phyloP scores from a whole-genome alignment of 2,329 filamentous ascomycete genomes.

The Basipetospora chlamydospora region DNA sequence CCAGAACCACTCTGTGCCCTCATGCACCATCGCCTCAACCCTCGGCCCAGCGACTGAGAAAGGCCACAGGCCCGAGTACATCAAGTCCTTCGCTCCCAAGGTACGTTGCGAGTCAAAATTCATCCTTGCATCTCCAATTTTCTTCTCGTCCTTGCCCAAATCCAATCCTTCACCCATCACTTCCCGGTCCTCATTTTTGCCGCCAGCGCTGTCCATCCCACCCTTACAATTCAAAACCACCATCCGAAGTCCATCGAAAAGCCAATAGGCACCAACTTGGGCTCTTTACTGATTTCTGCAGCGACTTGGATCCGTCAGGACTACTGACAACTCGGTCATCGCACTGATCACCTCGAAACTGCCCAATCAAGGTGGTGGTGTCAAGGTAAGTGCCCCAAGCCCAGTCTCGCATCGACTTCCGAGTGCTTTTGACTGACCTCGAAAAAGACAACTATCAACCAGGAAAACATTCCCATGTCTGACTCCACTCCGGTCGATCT shows the following conservation, averaged over 20 bases:
- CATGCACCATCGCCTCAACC: neutral
- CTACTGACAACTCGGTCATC: slow-evolving; percentile 27
- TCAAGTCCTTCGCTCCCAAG: neutral
- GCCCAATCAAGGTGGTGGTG: slow-evolving; percentile 32
- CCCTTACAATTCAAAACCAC: too few relatives aligned
- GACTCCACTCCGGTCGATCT: slow-evolving; percentile 48
- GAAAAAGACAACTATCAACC: slow-evolving; percentile 3
- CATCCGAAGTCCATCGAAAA: too few relatives aligned
- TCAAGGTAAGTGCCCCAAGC: slow-evolving; percentile 34
- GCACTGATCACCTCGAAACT: slow-evolving; percentile 38
- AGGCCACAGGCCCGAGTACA: neutral
- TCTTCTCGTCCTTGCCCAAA: too few relatives aligned
- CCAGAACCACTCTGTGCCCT: neutral
- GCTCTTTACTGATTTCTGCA: too few relatives aligned
- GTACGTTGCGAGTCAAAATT: too few relatives aligned
- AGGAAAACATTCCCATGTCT: slow-evolving; percentile 4
- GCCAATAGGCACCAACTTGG: too few relatives aligned
- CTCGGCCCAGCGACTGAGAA: neutral
- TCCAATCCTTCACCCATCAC: too few relatives aligned
- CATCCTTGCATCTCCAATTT: neutral
- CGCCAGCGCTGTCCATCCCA: too few relatives aligned
- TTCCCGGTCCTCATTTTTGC: too few relatives aligned
- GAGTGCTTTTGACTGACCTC: slow-evolving; percentile 11
- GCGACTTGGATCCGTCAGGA: slow-evolving; percentile 5
- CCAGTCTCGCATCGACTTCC: too few relatives aligned